Conservation (phyloP, 257 asterid genomes). For the Przewalskia tangutica region DNA sequence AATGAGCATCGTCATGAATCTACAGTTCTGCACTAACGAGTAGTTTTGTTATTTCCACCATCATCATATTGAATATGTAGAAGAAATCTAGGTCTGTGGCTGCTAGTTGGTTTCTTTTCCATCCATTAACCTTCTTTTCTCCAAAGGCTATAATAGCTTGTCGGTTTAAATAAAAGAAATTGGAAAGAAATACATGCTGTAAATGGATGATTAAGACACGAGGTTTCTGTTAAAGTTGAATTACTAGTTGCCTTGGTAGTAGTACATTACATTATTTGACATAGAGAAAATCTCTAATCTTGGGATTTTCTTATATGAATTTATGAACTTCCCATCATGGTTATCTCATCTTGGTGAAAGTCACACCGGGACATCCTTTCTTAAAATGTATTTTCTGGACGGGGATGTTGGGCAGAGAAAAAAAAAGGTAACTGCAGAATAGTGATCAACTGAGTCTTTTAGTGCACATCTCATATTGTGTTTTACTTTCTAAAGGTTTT, state of each 20-base stretch:
- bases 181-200: neutral
- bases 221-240: neutral
- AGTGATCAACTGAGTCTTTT: neutral
- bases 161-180: neutral
- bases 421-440: neutral
- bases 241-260: neutral
- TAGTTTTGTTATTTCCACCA: neutral
- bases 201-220: neutral
- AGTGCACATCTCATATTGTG: neutral
- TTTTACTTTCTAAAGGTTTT: constrained; percentile 38
- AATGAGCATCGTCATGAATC: neutral
- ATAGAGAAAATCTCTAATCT: neutral
- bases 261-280: neutral
- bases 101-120: neutral
- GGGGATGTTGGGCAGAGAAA: neutral
- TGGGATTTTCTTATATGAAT: neutral
- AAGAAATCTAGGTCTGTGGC: neutral
- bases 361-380: neutral
- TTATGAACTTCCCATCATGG: neutral
- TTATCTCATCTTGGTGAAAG: neutral
- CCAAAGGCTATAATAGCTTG: neutral
- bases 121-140: neutral
- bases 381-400: neutral
- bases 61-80: neutral
- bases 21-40: neutral